phyloP scores from a whole-genome alignment of 805 yeast species.

The Jamesozyma piceae region DNA sequence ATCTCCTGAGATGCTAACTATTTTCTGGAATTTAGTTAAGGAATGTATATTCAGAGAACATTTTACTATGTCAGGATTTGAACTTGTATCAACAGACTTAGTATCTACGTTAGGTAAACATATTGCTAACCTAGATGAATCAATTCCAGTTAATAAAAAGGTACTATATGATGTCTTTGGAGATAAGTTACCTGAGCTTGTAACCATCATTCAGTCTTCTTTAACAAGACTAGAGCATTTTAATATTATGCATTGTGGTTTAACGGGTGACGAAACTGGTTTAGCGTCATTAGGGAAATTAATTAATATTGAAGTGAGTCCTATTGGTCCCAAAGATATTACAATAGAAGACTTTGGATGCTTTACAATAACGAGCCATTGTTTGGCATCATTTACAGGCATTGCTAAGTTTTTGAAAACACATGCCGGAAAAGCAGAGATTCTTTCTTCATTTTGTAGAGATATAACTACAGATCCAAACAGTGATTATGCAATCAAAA shows the following conservation, averaged over 20 bases:
- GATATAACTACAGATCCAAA: not conserved
- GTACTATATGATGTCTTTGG: slow-evolving; percentile 37
- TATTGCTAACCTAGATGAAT: not conserved
- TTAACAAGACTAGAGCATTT: slow-evolving; percentile 67
- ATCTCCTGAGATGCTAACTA: slow-evolving; percentile 26
- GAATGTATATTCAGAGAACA: slow-evolving; percentile 26
- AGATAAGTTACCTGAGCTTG: slow-evolving; percentile 35
- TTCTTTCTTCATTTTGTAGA: not conserved
- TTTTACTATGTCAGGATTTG: slow-evolving; percentile 56
- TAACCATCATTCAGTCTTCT: slow-evolving; percentile 60
- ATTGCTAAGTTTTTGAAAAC: not conserved
- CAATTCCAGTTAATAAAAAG: slow-evolving; percentile 12
- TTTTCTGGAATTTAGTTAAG: slow-evolving; percentile 34
- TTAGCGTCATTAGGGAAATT: slow-evolving; percentile 65
- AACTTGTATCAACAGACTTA: slow-evolving; percentile 60
- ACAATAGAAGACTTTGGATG: slow-evolving; percentile 35
- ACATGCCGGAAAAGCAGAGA: not conserved
- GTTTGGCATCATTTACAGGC: not conserved
- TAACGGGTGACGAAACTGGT: slow-evolving; percentile 33
- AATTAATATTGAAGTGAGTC: slow-evolving; percentile 46
- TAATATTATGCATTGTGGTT: slow-evolving; percentile 42
- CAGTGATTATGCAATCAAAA: not conserved
- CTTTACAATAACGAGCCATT: not conserved
- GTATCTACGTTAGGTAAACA: slow-evolving; percentile 29
- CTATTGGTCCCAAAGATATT: slow-evolving; percentile 40